Base-by-base conservation (phyloP, 345 rosid genomes). In the Aquilaria malaccensis region DNA sequence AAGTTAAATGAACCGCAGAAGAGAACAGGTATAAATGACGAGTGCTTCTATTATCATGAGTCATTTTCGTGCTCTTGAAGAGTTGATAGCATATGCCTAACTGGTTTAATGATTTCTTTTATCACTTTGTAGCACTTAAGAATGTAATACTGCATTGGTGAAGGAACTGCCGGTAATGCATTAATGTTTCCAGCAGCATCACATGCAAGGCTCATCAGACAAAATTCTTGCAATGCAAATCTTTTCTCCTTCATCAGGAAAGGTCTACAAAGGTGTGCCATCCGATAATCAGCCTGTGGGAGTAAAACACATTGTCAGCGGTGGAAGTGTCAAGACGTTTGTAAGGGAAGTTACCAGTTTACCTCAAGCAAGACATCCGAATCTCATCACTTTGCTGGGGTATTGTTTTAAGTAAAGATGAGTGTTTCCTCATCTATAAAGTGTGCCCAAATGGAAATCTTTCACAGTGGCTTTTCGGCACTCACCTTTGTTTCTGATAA, bases 141-240 rank as follows among this genome's bases (percentile, higher is more conserved):
- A 70, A 64, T 12, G 64, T 76, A 55, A 33, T 58, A 33, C 49
- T 66, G 77, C 63, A 77, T 76, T 6, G 82, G 84, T 9, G 76
- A 80, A 80, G 84, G 87, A 66, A 80, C 79, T 47, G 80, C 87
- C 14, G 83, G 86, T 76, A 55, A 60, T 64, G 59, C 4, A 37
- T 37, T n/a, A 37, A 31, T 50, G n/a, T 33, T 56, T 56, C 45
- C 41, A 55, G 58, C 59, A 33, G 31, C 32, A 13, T 13, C 9
- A 1, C 14, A 55, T 31, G 7, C n/a, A 43, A 31, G 11, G 33
- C 57, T 55, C 37, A 10, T 11, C 5, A 9, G 7, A 30, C 6
- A 54, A 29, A 30, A 29, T 30, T 11, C 32, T 59, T 2, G 22
- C 45, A 30, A 46, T 31, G 6, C 14, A 15, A 47, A 15, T 55